These are phyloP conservation scores for Penicillium sp. DNA, from an alignment of 2,329 filamentous ascomycete species.

Conservation along the genomic window DNA sequence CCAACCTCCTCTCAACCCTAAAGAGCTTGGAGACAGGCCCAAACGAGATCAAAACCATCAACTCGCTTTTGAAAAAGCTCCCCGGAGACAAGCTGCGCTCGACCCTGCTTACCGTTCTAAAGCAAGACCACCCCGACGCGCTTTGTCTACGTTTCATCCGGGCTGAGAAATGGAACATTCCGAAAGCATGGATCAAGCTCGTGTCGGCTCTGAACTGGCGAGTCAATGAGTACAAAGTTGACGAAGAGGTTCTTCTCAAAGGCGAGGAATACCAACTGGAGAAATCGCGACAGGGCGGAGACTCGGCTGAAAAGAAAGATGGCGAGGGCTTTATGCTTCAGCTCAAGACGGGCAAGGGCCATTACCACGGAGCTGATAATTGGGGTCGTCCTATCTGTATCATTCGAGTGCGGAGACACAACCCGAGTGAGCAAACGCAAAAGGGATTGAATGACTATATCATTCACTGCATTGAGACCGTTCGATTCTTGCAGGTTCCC, in stretches of 20 bases:
- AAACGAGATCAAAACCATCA: conserved; percentile 17
- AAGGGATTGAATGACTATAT: conserved; percentile 40
- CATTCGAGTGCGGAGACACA: conserved; percentile 36
- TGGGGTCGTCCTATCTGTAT: conserved; percentile 39
- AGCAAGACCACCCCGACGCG: conserved; percentile 41
- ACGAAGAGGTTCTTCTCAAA: conserved; percentile 31
- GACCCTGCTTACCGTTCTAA: conserved; percentile 25
- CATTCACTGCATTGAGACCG: conserved; percentile 43
- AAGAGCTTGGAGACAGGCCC: conserved; percentile 10
- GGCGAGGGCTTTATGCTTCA: conserved; percentile 36
- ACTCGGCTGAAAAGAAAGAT: conserved; percentile 25
- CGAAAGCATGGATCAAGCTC: conserved; percentile 42
- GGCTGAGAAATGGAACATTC: conserved; percentile 43
- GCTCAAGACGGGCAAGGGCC: conserved; percentile 40
- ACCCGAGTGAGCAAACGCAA: conserved; percentile 32
- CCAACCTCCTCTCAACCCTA: conserved; percentile 12
- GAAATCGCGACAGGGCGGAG: conserved; percentile 19
- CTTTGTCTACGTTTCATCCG: conserved; percentile 42
- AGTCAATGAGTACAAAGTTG: conserved; percentile 30
- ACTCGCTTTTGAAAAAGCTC: conserved; percentile 24
- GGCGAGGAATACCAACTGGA: conserved; percentile 36
- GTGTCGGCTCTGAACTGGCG: conserved; percentile 42
- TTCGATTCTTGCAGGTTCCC: conserved; percentile 27
- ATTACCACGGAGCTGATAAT: conserved; percentile 39
- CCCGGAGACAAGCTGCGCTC: conserved; percentile 16